A percentile compares a stretch with the other conserved stretches of the same genome.
Evolutionary conservation across 768 basidiomycete species (phyloP).

Genomic region (Stropharia rugosoannulata): DNA sequence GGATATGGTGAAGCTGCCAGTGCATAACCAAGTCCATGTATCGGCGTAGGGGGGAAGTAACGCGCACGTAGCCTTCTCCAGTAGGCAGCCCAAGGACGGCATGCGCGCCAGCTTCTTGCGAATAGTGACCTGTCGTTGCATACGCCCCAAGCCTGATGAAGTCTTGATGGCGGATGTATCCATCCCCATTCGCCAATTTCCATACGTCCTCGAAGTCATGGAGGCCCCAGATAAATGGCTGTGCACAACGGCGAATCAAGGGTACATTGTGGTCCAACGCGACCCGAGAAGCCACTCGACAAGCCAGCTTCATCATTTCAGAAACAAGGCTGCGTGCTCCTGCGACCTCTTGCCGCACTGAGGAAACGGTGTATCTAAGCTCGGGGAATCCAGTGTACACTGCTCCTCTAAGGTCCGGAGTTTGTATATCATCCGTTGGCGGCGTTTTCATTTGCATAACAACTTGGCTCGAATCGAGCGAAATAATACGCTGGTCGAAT

Average conservation of each 20-base stretch:
- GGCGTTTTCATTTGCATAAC: constrained; percentile 10
- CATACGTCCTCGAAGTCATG: constrained; percentile 42
- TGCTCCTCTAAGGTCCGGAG: constrained; percentile 26
- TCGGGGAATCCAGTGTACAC: constrained; percentile 49
- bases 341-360: constrained; percentile 18
- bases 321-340: constrained; percentile 62
- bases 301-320: constrained; percentile 83
- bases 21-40: constrained; percentile 81
- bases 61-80: constrained; percentile 78
- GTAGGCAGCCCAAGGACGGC: constrained; percentile 65
- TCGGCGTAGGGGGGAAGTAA: constrained; percentile 86
- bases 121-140: constrained; percentile 39
- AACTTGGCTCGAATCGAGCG: neutral
- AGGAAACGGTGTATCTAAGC: constrained; percentile 43
- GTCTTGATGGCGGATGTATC: constrained; percentile 37
- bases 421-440: constrained; percentile 28
- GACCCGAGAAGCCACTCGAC: constrained; percentile 73
- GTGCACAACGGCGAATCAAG: constrained; percentile 55
- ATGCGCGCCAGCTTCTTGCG: constrained; percentile 60
- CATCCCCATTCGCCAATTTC: constrained; percentile 41
- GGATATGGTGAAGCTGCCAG: constrained; percentile 88
- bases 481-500: constrained; percentile 3
- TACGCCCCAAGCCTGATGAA: constrained; percentile 31
- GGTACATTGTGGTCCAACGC: constrained; percentile 58
- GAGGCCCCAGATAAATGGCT: constrained; percentile 26